Base-by-base conservation (phyloP, 2,329 filamentous ascomycete genomes). In the Ophiocordyceps camponoti-leonardi region DNA sequence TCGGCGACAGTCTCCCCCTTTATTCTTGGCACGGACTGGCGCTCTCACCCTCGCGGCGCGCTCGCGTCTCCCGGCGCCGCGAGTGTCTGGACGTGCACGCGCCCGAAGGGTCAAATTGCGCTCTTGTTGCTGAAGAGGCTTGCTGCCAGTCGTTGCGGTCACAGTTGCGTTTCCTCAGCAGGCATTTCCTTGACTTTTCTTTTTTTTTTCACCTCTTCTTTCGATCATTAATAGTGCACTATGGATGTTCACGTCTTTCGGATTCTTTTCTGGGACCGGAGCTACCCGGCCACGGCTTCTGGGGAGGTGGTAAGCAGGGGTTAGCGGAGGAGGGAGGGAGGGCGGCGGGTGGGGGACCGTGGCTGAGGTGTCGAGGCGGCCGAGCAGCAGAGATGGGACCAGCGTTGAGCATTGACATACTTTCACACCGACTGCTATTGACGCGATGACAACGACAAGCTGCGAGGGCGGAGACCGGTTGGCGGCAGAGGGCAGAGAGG, bases 91-190 rank as follows among this genome's bases (percentile, higher is more conserved):
- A 47, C 47, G 46, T 28, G 41, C 16, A 28, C 45, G 43, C 46
- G 43, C 19, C 41, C 23, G 44, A 39, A 45, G 23, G 26, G 47
- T 42, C 23, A 2, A 37, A 28, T 22, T 19, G 19, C 43, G 42
- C 37, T 30, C 13, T n/a, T 28, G 35, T 42, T 44, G 37, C 18
- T 42, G 46, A 37, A 43, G 31, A 12, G 31, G 31, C 45, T 46
- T 43, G 35, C 41, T 50, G 51, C 52, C 48, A 53, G 58, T 65
- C 58, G 61, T 58, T 64, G 61, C 61, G 61, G 53, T 63, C 13
- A 58, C 50, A 59, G 57, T 56, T 62, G 54, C 59, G 60, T 58
- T 52, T 49, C 41, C 46, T 46, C 44, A 52, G 46, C 53, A 52
- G 52, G 52, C 52, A 53, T 58, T 59, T 55, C 53, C 46, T 52